phyloP scores from a whole-genome alignment of 208 protist species.

The Wallacemonas sp. region DNA sequence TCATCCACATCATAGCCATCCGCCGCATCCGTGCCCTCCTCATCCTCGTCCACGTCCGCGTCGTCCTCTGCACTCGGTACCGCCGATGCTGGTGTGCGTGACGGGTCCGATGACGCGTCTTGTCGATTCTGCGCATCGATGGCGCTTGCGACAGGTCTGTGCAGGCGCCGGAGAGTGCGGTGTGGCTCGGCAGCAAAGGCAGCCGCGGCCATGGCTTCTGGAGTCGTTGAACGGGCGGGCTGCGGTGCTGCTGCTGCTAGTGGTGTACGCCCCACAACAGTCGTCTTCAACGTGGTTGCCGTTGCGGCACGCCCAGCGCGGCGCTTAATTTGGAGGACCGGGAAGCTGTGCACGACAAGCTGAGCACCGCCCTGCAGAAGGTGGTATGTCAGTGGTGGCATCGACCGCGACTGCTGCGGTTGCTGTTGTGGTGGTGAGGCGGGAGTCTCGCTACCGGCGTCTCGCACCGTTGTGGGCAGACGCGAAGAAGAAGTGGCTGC shows the following conservation, averaged over 20 bases:
- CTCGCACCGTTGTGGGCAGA: not conserved
- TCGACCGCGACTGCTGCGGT: conserved; percentile 12
- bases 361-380: conserved; percentile 65
- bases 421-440: conserved; percentile 9
- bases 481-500: too few species aligned
- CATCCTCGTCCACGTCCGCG: too few species aligned
- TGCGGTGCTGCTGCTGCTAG: not conserved
- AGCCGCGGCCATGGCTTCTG: conserved; percentile 14
- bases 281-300: too few species aligned
- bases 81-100: too few species aligned
- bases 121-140: too few species aligned
- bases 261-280: not conserved
- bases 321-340: conserved; percentile 59
- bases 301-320: too few species aligned
- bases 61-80: too few species aligned
- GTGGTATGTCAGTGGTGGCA: conserved; percentile 50
- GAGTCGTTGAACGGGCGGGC: too few species aligned
- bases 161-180: conserved; percentile 34
- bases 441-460: not conserved
- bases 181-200: conserved; percentile 55
- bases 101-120: too few species aligned
- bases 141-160: too few species aligned
- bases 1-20: conserved; percentile 34
- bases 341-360: conserved; percentile 66
- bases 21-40: too few species aligned